Conservation (phyloP, 305 asterid species). For the Solanum hybrid region DNA sequence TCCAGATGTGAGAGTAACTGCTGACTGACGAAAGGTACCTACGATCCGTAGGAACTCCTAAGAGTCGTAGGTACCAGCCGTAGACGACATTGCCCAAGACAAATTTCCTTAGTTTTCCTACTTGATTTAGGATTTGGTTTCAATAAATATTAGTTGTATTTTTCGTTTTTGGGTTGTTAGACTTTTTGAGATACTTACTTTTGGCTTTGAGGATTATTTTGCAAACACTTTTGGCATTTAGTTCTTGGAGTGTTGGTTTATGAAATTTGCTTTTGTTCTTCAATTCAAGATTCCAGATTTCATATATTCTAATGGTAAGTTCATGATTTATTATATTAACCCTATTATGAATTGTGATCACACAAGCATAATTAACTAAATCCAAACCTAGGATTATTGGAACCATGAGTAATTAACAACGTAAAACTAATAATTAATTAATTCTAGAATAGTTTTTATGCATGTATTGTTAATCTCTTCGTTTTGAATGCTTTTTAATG, state of each 20-base stretch:
- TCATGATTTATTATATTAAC: background rate
- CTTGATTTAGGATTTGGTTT: background rate
- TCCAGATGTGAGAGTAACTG: background rate
- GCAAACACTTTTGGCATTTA: background rate
- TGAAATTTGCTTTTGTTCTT: background rate
- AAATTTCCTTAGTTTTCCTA: background rate
- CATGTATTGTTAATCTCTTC: background rate
- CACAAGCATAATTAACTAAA: background rate
- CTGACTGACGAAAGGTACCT: background rate
- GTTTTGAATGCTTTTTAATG: background rate
- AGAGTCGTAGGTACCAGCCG: background rate
- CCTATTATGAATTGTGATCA: background rate
- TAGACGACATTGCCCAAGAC: background rate
- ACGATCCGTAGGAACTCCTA: background rate
- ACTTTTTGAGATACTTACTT: background rate
- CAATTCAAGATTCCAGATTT: background rate
- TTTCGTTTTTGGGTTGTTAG: background rate
- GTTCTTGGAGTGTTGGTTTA: background rate
- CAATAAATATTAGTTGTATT: background rate
- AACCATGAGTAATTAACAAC: background rate
- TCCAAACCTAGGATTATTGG: background rate
- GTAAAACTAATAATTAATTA: background rate
- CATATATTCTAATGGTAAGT: background rate
- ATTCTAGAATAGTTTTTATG: background rate
- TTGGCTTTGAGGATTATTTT: background rate